phyloP scores from a whole-genome alignment of 2,329 filamentous ascomycete species.

The Endoconidiophora laricicola region DNA sequence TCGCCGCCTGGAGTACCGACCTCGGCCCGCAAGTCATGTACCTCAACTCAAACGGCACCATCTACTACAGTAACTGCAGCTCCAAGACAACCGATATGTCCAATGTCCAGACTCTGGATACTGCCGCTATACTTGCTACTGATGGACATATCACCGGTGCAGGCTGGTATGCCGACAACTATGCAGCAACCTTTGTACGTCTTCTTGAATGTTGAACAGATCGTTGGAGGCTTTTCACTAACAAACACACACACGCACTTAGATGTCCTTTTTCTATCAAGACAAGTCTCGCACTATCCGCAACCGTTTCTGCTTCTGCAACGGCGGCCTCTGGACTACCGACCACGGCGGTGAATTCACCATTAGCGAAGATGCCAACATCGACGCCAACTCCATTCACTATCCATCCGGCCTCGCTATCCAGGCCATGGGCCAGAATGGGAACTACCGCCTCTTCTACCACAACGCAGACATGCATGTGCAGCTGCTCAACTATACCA shows the following conservation, averaged over 20 bases:
- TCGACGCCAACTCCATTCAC: background rate
- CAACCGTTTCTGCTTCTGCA: background rate
- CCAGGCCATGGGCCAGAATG: background rate
- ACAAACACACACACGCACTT: too few species aligned
- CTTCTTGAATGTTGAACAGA: too few species aligned
- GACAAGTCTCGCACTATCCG: too few species aligned
- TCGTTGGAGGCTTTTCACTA: too few species aligned
- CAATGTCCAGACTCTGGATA: too few species aligned
- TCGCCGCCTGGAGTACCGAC: background rate
- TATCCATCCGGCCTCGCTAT: background rate
- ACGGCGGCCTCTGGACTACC: background rate
- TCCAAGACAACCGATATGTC: background rate
- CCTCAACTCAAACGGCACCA: background rate
- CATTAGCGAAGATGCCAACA: too few species aligned
- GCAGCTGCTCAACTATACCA: background rate
- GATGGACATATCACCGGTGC: too few species aligned
- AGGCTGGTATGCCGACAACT: too few species aligned
- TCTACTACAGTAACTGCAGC: background rate
- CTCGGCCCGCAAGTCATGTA: background rate
- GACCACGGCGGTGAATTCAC: background rate
- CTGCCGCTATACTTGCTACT: too few species aligned
- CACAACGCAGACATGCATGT: background rate
- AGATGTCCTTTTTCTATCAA: too few species aligned
- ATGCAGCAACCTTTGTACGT: too few species aligned
- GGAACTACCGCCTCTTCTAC: background rate